Evolutionary conservation across 2,329 filamentous ascomycete species (phyloP), one percentile per base, ranked within the genome.

Genomic region (Claviceps pazoutovae): DNA sequence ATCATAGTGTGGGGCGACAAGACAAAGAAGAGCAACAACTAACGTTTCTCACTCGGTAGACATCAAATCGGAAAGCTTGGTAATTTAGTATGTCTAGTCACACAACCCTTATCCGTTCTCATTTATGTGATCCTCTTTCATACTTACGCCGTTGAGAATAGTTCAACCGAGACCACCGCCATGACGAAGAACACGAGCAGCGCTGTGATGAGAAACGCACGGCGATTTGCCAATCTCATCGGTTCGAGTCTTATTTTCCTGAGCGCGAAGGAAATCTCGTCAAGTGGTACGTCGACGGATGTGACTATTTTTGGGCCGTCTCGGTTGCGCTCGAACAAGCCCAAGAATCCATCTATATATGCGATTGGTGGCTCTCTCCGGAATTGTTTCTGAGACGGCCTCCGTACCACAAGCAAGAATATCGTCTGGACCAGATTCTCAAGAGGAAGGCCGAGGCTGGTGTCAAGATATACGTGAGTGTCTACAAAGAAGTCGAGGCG

Each of bases 231-330:
- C 79, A 91, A 53, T 75, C 79, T 14, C 83, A 97, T 64, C 83
- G 91, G 43, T 97, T 89, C 71, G 66, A 85, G n/a, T 95, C 88
- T 4, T 98, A 86, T 68, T 94, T 94, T 39, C 91, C 91, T 0
- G 84, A 91, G 64, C 82, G 84, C 44, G 82, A 91, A 11, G 85
- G 83, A 30, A 96, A 97, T 66, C 75, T 86, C 53, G 75, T 93
- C 64, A 97, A 97, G 71, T 98, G 91, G 90, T 97, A 96, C 68
- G 88, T 97, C 11, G 93, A 97, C 64, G 93, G 89, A 3, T 77
- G 89, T 55, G 86, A 97, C 69, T 98, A 98, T 68, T 94, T 93
- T 66, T 95, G 89, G 83, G 80, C 93, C 17, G 89, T 98, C 11
- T 94, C 89, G 0, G 81, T 84, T 37, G 91, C 90, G 0, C 74